phyloP scores from a whole-genome alignment of 139 green algal species.

The Chara braunii region DNA sequence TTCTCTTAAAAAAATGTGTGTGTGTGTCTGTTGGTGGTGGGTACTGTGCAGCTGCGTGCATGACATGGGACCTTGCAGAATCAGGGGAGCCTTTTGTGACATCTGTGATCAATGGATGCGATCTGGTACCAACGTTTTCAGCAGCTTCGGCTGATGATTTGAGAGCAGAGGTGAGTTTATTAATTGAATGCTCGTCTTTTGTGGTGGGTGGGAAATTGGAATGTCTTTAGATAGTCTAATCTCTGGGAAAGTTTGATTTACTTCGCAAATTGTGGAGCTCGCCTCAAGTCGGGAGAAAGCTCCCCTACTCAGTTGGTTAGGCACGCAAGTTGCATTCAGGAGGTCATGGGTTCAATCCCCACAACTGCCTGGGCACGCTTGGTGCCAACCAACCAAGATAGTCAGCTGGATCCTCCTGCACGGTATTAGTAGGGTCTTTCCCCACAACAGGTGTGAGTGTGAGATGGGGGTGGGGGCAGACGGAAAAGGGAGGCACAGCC shows the following conservation, averaged over 20 bases:
- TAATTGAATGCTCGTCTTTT: background rate
- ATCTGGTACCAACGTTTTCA: constrained; percentile 49
- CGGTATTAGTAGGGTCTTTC: too few species aligned
- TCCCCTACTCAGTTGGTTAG: too few species aligned
- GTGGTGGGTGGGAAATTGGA: background rate
- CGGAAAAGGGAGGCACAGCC: too few species aligned
- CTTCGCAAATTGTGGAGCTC: background rate
- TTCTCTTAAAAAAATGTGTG: too few species aligned
- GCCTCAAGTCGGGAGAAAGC: background rate
- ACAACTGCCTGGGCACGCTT: too few species aligned
- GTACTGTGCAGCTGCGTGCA: constrained; percentile 42
- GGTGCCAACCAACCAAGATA: too few species aligned
- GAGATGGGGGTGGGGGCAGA: too few species aligned
- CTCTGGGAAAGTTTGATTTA: background rate
- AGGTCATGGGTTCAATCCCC: too few species aligned
- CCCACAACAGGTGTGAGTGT: too few species aligned
- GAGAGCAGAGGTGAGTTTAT: constrained; percentile 27
- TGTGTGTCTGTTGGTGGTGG: too few species aligned
- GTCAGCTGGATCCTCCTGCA: too few species aligned
- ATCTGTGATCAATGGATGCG: constrained; percentile 42
- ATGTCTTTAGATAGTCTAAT: background rate
- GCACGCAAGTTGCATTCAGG: too few species aligned
- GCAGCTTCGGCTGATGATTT: constrained; percentile 36
- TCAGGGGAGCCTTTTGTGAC: constrained; percentile 44
- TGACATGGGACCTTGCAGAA: constrained; percentile 43